A percentile compares a stretch with the other conserved stretches of the same genome.
Evolutionary conservation across 2,329 filamentous ascomycete genomes (phyloP).

Genomic region (Myriosclerotinia scirpicola): DNA sequence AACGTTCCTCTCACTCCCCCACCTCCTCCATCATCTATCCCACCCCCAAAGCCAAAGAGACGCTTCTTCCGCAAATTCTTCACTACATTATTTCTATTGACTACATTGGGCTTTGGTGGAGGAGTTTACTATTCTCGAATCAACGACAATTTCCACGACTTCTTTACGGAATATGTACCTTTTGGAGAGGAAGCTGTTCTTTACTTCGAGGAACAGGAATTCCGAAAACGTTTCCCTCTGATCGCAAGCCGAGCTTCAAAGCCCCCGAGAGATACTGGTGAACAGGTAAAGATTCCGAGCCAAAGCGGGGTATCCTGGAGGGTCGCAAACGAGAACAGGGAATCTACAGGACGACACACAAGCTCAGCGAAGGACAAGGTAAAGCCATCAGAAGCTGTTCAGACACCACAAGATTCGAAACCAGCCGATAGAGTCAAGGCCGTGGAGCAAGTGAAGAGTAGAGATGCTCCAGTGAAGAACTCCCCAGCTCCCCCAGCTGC

Average conservation of each 20-base stretch:
- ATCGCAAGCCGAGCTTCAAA: slow-evolving; percentile 38
- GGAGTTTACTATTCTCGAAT: slow-evolving; percentile 90
- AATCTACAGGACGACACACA: slow-evolving; percentile 56
- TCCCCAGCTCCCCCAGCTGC: slow-evolving; percentile 29
- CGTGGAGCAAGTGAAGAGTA: slow-evolving; percentile 42
- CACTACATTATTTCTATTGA: slow-evolving; percentile 72
- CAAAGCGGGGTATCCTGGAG: slow-evolving; percentile 84
- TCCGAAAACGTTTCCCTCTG: slow-evolving; percentile 77
- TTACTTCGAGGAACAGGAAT: slow-evolving; percentile 94
- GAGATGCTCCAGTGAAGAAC: slow-evolving; percentile 33
- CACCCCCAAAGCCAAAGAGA: slow-evolving; percentile 55
- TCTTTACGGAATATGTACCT: slow-evolving; percentile 96
- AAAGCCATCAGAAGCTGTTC: slow-evolving; percentile 36
- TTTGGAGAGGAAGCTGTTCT: slow-evolving; percentile 93
- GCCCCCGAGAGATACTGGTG: slow-evolving; percentile 55
- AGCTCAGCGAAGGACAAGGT: slow-evolving; percentile 48
- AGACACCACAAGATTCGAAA: slow-evolving; percentile 37
- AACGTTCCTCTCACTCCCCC: slow-evolving; percentile 50
- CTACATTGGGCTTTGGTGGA: slow-evolving; percentile 76
- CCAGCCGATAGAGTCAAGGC: slow-evolving; percentile 39
- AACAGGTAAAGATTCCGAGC: slow-evolving; percentile 78
- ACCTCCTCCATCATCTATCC: slow-evolving; percentile 42
- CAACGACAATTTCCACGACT: slow-evolving; percentile 98
- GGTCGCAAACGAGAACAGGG: slow-evolving; percentile 61
- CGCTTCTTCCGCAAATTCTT: slow-evolving; percentile 75